These are phyloP conservation scores for Miscanthus lutarioriparius DNA, from an alignment of 176 grass and related monocot species.

Conservation along the genomic window DNA sequence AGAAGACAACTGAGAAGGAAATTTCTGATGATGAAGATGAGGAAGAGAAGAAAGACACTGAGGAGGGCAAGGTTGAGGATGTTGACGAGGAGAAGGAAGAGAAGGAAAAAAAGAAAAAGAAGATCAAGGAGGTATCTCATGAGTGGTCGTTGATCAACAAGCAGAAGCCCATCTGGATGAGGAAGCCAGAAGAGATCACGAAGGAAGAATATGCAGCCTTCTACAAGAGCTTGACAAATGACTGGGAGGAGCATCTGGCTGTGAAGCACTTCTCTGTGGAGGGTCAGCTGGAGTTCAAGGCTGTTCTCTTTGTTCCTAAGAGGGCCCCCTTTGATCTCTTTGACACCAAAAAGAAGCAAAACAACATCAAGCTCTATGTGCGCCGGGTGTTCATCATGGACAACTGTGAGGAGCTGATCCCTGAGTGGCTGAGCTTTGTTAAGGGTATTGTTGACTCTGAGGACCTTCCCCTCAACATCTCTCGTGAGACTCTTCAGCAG, in stretches of 20 bases:
- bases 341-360: slow-evolving; percentile 87
- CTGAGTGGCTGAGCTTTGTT: slow-evolving; percentile 81
- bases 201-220: slow-evolving; percentile 98
- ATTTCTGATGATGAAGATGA: slow-evolving; percentile 94
- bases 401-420: slow-evolving; percentile 93
- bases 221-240: slow-evolving; percentile 98
- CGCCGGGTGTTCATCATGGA: slow-evolving; percentile 98
- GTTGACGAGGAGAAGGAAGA: slow-evolving; percentile 95
- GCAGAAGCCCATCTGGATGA: slow-evolving; percentile 99
- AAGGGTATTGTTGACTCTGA: slow-evolving; percentile 97
- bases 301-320: slow-evolving; percentile 87
- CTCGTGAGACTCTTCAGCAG: slow-evolving; percentile 71
- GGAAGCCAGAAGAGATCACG: slow-evolving; percentile 95
- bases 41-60: slow-evolving; percentile 88
- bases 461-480: slow-evolving; percentile 81
- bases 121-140: slow-evolving; percentile 98
- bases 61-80: slow-evolving; percentile 95
- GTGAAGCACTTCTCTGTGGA: slow-evolving; percentile 99
- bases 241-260: slow-evolving; percentile 93
- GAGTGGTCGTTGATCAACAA: slow-evolving; percentile 93
- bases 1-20: slow-evolving; percentile 90
- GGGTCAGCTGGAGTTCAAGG: slow-evolving; percentile 97
- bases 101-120: slow-evolving; percentile 94
- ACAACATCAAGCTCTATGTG: slow-evolving; percentile 98
- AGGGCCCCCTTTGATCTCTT: slow-evolving; percentile 96